These are phyloP conservation scores for Cudoniella acicularis DNA, from an alignment of 495 filamentous ascomycete species.

Conservation along the genomic window DNA sequence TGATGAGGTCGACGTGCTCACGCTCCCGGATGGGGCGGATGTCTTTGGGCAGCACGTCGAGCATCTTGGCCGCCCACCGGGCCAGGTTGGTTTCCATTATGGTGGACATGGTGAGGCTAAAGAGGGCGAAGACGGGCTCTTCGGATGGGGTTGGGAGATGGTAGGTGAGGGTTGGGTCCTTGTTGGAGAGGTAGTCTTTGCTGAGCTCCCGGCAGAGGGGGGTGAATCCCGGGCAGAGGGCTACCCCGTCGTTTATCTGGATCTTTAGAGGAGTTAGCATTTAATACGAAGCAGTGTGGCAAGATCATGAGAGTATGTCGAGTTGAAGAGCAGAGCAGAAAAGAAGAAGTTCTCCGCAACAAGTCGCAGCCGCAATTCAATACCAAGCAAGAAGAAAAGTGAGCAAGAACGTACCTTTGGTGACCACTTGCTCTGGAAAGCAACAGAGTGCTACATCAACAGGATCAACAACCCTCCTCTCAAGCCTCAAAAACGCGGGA, in stretches of 20 bases:
- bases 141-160: constrained; percentile 2
- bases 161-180: background rate
- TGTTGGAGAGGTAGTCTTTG: background rate
- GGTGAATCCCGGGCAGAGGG: constrained; percentile 5
- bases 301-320: too few species aligned
- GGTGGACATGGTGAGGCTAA: background rate
- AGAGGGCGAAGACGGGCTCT: background rate
- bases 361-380: too few species aligned
- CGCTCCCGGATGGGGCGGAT: background rate
- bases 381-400: background rate
- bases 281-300: too few species aligned
- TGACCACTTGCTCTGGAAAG: background rate
- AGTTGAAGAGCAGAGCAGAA: too few species aligned
- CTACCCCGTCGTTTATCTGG: too few species aligned
- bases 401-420: constrained; percentile 1
- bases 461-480: background rate
- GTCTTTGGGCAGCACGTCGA: background rate
- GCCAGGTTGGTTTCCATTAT: constrained; percentile 6
- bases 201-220: background rate
- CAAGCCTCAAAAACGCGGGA: background rate
- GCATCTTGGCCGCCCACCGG: constrained; percentile 2
- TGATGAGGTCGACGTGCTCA: constrained; percentile 8
- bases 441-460: background rate
- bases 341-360: too few species aligned
- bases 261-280: too few species aligned